Conservation (phyloP, 1,284 basidiomycete genomes). For the Apiotrichum gracile region DNA sequence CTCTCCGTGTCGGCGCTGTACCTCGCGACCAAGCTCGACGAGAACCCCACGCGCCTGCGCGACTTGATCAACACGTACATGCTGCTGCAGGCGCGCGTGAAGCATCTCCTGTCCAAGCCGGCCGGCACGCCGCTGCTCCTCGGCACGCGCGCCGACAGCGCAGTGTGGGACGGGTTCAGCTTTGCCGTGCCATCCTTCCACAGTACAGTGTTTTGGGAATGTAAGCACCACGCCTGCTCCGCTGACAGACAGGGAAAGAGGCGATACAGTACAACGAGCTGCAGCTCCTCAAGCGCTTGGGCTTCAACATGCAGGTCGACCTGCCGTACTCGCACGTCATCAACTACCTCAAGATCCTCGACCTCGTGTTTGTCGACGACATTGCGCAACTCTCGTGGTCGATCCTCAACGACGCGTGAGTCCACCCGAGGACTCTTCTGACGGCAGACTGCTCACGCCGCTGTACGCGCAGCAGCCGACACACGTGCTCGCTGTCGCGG, state of each 20-base stretch:
- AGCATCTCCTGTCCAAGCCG: conserved; percentile 35
- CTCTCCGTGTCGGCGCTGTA: conserved; percentile 88
- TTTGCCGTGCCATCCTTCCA: conserved; percentile 40
- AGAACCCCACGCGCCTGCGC: conserved; percentile 82
- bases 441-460: conserved; percentile 72
- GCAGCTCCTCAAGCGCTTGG: conserved; percentile 91
- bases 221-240: conserved; percentile 8
- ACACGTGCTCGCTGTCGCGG: conserved; percentile 78
- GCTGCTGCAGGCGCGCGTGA: conserved; percentile 53
- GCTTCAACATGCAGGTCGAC: conserved; percentile 81
- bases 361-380: conserved; percentile 60
- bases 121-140: conserved; percentile 15
- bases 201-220: conserved; percentile 44
- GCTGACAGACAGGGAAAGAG: conserved; percentile 38
- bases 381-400: conserved; percentile 78
- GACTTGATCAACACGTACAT: conserved; percentile 94
- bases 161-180: conserved; percentile 32
- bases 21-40: conserved; percentile 91
- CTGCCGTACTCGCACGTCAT: conserved; percentile 91
- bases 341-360: conserved; percentile 88
- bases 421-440: conserved; percentile 16
- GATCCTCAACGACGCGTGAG: conserved; percentile 83
- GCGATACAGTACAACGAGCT: conserved; percentile 90
- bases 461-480: conserved; percentile 82
- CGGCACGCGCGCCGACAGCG: conserved; percentile 3